Base-by-base conservation (phyloP, 192 early-diverging fungal species). In the Spizellomyces sp. region DNA sequence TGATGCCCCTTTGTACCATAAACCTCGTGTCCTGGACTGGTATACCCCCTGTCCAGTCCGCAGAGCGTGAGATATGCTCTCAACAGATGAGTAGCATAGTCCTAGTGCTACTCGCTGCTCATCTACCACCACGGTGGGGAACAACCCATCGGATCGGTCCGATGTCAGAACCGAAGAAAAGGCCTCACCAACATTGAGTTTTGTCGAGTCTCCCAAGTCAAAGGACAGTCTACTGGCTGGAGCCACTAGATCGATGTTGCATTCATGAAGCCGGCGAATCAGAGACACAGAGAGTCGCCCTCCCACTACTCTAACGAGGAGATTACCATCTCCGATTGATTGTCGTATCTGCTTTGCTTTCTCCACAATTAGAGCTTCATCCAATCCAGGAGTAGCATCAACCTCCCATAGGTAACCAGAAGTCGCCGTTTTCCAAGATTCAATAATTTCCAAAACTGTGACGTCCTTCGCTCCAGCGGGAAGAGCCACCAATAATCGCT, bases 1-100 rank as follows among this genome's bases (percentile, higher is more conserved):
- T 1, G 98, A 94, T 48, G 88, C 81, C 9, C 98, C 98, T 80
- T 99, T 99, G 77, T 93, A 88, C 98, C 98, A 99, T 10, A 99
- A 83, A 19, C 95, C 95, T 52, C 94, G 85, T 12, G 71, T 79
- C 56, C 98, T 85, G 45, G 92, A 94, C 78, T 94, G 91, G 83
- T 98, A 99, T 9, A 98, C 94, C n/a, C 98, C 98, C 56, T 86
- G 78, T 5, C 88, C 84, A 0, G 87, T 88, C 27, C 81, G 81
- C 57, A 99, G 76, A 0, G 95, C 88, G 62, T 96, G 94, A 5
- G 84, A 78, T 21, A 99, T 81, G 70, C 93, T 95, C 64, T 91
- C 84, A 4, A 72, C 67, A n/a, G 86, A 92, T 14, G 98, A 96
- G 78, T 98, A 99, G 8, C 90, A 95, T 8, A 99, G 80, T 47